phyloP scores from a whole-genome alignment of 805 yeast genomes.

The Metschnikowia matae region DNA sequence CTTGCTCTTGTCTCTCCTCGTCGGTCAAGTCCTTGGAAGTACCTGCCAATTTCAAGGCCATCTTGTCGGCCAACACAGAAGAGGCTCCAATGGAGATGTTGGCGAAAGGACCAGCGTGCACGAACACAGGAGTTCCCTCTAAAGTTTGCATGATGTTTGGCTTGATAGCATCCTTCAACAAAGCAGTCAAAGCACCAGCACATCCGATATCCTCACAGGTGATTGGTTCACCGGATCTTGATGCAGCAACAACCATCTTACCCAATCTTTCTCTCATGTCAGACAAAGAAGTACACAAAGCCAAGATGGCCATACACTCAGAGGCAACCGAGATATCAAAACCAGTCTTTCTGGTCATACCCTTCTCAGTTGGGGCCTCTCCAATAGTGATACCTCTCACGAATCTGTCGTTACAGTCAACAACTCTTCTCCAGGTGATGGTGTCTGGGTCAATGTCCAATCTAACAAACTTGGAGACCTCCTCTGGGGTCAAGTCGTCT shows the following conservation, averaged over 20 bases:
- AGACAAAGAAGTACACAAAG: constrained; percentile 62
- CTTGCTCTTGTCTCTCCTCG: constrained; percentile 44
- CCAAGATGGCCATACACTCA: constrained; percentile 82
- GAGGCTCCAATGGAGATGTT: constrained; percentile 85
- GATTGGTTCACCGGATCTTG: constrained; percentile 64
- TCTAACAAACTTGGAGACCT: constrained; percentile 59
- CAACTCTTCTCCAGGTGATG: constrained; percentile 79
- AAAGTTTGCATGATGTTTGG: constrained; percentile 86
- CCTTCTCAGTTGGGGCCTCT: constrained; percentile 78
- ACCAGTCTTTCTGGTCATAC: constrained; percentile 67
- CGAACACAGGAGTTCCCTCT: constrained; percentile 84
- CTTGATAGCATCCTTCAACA: constrained; percentile 76
- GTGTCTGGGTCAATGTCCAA: constrained; percentile 75
- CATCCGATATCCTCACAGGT: constrained; percentile 83
- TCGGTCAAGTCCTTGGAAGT: constrained; percentile 44
- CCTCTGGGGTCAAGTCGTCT: constrained; percentile 67
- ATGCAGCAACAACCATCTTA: constrained; percentile 68
- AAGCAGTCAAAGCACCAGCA: constrained; percentile 82
- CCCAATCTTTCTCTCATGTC: constrained; percentile 77
- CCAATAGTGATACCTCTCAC: constrained; percentile 76
- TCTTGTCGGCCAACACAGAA: constrained; percentile 74
- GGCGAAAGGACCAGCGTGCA: constrained; percentile 88
- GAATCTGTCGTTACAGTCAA: constrained; percentile 79
- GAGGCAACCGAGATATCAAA: constrained; percentile 84
- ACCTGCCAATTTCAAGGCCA: constrained; percentile 79